phyloP scores from a whole-genome alignment of 495 filamentous ascomycete genomes.

The Podospora didyma region DNA sequence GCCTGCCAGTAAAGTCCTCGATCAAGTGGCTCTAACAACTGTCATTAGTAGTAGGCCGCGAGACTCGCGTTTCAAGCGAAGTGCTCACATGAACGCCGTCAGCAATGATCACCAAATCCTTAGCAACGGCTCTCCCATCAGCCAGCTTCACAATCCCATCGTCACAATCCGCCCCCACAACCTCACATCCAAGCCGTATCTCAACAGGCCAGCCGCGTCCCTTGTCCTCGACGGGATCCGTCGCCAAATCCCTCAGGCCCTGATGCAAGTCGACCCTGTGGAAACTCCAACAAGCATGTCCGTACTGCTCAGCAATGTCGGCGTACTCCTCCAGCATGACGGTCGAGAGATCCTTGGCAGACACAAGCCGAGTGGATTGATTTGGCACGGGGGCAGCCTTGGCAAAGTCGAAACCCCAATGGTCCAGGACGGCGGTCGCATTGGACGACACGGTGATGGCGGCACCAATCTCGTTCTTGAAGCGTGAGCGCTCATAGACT shows the following conservation, averaged over 20 bases:
- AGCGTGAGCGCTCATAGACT: conserved; percentile 48
- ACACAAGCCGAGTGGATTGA: conserved; percentile 22
- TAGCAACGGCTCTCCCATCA: conserved; percentile 12
- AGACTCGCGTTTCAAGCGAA: background rate
- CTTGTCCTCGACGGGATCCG: conserved; percentile 16
- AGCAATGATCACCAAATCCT: conserved; percentile 26
- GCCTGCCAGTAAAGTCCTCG: conserved; percentile 18
- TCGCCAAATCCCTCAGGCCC: conserved; percentile 41
- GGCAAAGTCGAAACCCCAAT: conserved; percentile 43
- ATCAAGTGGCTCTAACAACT: conserved; percentile 27
- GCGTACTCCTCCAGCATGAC: conserved; percentile 22
- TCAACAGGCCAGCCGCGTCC: conserved; percentile 25
- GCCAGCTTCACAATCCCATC: conserved; percentile 12
- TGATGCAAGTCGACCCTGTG: conserved; percentile 57
- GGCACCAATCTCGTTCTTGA: conserved; percentile 54
- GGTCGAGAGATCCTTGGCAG: conserved; percentile 24
- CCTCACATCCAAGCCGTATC: conserved; percentile 28
- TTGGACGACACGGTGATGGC: conserved; percentile 52
- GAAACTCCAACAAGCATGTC: conserved; percentile 27
- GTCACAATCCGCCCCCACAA: conserved; percentile 22
- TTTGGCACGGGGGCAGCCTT: conserved; percentile 29
- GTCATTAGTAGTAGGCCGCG: background rate
- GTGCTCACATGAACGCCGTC: conserved; percentile 28
- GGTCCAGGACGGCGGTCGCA: conserved; percentile 41
- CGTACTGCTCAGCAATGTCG: conserved; percentile 27